Evolutionary conservation across 1,284 basidiomycete species (phyloP).

Genomic region (Singerocomus rubriflavus): DNA sequence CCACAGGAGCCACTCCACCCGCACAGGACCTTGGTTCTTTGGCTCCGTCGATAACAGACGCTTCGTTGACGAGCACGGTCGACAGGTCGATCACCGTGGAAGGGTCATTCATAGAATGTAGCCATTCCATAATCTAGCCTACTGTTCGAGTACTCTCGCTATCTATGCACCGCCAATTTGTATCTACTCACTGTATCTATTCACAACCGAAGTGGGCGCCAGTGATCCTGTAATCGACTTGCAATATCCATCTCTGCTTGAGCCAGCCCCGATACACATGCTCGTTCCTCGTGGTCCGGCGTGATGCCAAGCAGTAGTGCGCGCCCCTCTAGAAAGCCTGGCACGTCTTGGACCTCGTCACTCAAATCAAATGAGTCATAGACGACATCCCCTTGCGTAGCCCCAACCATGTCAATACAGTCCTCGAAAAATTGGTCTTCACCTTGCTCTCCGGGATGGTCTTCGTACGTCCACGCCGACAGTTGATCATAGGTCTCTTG

Average conservation of each 20-base stretch:
- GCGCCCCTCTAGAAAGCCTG: constrained; percentile 44
- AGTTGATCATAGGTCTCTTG: neutral
- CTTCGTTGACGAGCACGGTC: constrained; percentile 25
- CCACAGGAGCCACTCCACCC: constrained; percentile 18
- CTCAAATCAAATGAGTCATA: too few species aligned
- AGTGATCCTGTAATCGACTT: constrained; percentile 52
- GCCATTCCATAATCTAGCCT: constrained; percentile 10
- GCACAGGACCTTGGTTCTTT: constrained; percentile 22
- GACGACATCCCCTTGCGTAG: neutral
- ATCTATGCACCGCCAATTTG: neutral
- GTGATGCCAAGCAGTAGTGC: constrained; percentile 37
- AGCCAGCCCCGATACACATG: constrained; percentile 26
- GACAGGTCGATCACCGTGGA: constrained; percentile 27
- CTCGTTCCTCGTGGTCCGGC: neutral
- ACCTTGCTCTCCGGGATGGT: neutral
- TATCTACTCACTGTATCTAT: too few species aligned
- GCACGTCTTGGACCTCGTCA: neutral
- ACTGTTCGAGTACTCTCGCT: neutral
- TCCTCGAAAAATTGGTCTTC: neutral
- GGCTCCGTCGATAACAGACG: constrained; percentile 18
- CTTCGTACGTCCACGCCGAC: constrained; percentile 5
- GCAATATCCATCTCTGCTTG: constrained; percentile 58
- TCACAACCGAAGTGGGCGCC: constrained; percentile 52
- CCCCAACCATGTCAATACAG: neutral
- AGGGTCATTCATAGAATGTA: constrained; percentile 29